A percentile compares a stretch with the other conserved stretches of the same genome.
Evolutionary conservation across 805 yeast species (phyloP).

Genomic region (Yarrowia sp.): DNA sequence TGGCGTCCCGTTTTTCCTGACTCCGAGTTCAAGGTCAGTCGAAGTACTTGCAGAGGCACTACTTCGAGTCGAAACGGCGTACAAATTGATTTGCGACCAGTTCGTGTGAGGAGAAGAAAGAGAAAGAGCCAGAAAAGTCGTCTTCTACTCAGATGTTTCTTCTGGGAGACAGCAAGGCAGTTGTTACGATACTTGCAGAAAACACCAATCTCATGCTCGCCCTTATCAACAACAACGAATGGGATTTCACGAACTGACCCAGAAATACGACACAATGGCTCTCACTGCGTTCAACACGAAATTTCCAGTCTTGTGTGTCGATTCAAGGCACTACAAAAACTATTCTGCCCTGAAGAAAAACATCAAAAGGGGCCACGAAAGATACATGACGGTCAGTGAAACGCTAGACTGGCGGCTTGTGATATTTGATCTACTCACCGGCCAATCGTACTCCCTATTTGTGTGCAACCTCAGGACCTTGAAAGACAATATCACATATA

Average conservation of each 20-base stretch:
- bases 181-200: neutral
- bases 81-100: too few species aligned
- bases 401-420: too few species aligned
- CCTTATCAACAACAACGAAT: neutral
- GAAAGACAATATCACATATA: too few species aligned
- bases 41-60: too few species aligned
- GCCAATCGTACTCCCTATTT: neutral
- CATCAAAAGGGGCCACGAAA: too few species aligned
- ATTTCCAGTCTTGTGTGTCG: neutral
- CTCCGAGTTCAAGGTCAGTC: too few species aligned
- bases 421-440: neutral
- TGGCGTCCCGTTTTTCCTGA: too few species aligned
- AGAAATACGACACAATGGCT: neutral
- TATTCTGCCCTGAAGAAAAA: too few species aligned
- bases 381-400: too few species aligned
- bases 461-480: neutral
- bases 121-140: too few species aligned
- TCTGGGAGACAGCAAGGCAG: neutral
- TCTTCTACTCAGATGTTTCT: neutral
- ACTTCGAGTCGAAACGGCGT: too few species aligned
- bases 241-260: neutral
- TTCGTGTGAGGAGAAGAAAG: neutral
- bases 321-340: too few species aligned
- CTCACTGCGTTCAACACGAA: neutral
- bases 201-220: neutral